Conservation (phyloP, 805 yeast genomes). For the Tetrapisispora taiwanensis region DNA sequence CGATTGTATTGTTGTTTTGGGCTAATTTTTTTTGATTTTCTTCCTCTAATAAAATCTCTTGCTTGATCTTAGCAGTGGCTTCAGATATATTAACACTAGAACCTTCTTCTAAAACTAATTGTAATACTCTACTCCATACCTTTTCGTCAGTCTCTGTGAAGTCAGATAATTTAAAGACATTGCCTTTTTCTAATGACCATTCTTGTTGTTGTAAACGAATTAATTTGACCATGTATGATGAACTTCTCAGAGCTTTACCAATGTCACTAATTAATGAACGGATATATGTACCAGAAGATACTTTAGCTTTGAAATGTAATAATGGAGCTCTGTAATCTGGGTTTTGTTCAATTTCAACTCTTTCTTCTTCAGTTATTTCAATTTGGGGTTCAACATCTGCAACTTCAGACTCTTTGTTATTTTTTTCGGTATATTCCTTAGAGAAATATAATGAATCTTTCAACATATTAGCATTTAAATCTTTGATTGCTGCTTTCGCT, state of each 20-base stretch:
- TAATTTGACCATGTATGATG: slow-evolving; percentile 82
- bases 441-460: slow-evolving; percentile 56
- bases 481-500: slow-evolving; percentile 18
- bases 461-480: slow-evolving; percentile 43
- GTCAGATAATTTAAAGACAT: slow-evolving; percentile 57
- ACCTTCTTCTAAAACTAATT: slow-evolving; percentile 42
- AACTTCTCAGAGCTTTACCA: slow-evolving; percentile 69
- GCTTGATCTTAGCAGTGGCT: slow-evolving; percentile 16
- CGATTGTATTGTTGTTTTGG: not conserved
- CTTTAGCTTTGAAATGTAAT: slow-evolving; percentile 64
- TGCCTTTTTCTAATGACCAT: slow-evolving; percentile 65
- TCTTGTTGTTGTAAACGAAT: slow-evolving; percentile 68
- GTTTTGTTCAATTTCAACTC: slow-evolving; percentile 23
- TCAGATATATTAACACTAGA: slow-evolving; percentile 32
- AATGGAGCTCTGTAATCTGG: slow-evolving; percentile 49
- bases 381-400: slow-evolving; percentile 33
- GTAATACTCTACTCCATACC: slow-evolving; percentile 62
- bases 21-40: not conserved
- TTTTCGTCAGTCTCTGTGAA: slow-evolving; percentile 50
- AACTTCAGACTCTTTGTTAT: slow-evolving; percentile 33
- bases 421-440: slow-evolving; percentile 39
- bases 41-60: slow-evolving; percentile 3
- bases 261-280: slow-evolving; percentile 83
- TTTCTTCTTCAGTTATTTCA: slow-evolving; percentile 30
- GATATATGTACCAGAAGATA: slow-evolving; percentile 92